Evolutionary conservation across 192 early-diverging fungal species (phyloP), one percentile per base, ranked within the genome.

Genomic region (Coemansia sp.): DNA sequence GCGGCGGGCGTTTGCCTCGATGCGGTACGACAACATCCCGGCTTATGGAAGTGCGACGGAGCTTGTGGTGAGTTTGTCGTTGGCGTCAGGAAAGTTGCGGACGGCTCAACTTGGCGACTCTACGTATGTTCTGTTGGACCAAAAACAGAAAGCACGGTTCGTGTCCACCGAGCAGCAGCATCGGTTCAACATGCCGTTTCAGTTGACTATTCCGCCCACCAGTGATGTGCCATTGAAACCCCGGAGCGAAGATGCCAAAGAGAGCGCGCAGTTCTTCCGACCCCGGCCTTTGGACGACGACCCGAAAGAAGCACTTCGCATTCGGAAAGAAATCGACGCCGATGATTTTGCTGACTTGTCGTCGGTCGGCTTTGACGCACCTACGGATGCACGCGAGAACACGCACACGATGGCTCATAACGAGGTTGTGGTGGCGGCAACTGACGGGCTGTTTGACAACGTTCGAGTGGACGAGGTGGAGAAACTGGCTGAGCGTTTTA

Each of bases 381-480:
- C 79, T 4, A 17, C 10, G 4, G 73, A 81, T 26, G 79, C 79
- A 2, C 69, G 58, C 3, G 64, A 56, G 18, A 59, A 61, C 49
- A 3, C 55, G 34, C 79, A 76, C 14, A 24, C 25, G 34, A 59
- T 81, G 12, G 14, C 21, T 2, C 73, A 74, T 31, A 63, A 68
- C 56, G 73, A 81, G 25, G 52, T 81, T 0, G 79, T 81, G 12
- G 63, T 81, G 44, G 73, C 71, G 0, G 79, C 73, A 2, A 81
- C 79, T 38, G 79, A 81, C 42, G 79, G 79, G 3, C 62, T 81
- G n/a, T 81, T 70, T 20, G 79, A 81, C 64, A 81, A 81, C 20
- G 70, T 81, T 37, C 63, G 63, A 4, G 67, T 73, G 9, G 73
- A 76, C 21, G 79, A 81, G 58, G 61, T 81, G 14, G 79, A 81